Percentiles rank a stretch among this genome's conserved stretches.
Evolutionary conservation across 257 asterid species (phyloP).

Genomic region (Eustoma russellianum): DNA sequence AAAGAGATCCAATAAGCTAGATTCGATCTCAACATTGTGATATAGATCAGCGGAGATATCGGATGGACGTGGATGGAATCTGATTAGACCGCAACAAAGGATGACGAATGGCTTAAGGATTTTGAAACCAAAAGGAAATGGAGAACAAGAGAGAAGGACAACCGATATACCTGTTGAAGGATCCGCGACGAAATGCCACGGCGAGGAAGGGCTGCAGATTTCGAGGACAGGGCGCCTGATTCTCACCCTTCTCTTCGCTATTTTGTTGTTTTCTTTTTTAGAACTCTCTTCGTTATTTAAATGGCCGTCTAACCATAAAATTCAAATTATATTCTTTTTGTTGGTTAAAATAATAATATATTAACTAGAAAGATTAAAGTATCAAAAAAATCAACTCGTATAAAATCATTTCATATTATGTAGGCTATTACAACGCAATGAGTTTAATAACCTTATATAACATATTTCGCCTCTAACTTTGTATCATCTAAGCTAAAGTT

Average conservation of each 20-base stretch:
- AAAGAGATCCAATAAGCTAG: background rate
- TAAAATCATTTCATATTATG: no score
- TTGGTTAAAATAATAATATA: no score
- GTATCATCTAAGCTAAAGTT: no score
- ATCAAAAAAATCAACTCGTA: no score
- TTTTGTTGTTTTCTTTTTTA: background rate
- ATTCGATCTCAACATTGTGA: slow-evolving; percentile 6
- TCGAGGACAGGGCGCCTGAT: slow-evolving; percentile 3
- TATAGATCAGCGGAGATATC: slow-evolving; percentile 12
- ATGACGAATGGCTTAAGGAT: background rate
- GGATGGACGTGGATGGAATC: background rate
- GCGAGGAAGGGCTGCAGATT: slow-evolving; percentile 11
- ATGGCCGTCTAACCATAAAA: no score
- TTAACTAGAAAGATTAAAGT: no score
- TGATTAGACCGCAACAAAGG: background rate
- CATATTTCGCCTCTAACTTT: no score
- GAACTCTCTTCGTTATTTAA: background rate
- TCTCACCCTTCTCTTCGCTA: slow-evolving; percentile 5
- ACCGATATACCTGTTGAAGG: slow-evolving; percentile 4
- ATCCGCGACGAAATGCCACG: slow-evolving; percentile 4
- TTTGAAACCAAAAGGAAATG: no score
- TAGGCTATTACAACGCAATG: no score
- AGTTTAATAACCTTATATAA: no score
- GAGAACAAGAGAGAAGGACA: background rate
- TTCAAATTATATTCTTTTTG: no score